These are phyloP conservation scores for Calophaca sinica DNA, from an alignment of 306 rosid genomes.

Conservation along the genomic window DNA sequence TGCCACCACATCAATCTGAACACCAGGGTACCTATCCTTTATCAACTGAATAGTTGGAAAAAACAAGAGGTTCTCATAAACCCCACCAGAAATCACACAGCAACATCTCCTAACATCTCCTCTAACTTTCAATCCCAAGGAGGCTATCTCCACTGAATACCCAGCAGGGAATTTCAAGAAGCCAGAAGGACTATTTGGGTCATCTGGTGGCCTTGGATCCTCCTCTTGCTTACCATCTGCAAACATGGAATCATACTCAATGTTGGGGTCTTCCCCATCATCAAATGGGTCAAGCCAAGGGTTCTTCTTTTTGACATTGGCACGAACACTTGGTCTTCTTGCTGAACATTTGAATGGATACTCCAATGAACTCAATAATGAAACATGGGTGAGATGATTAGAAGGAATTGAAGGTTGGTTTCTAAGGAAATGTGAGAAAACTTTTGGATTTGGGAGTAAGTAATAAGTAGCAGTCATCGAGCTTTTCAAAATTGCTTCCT, in stretches of 20 bases:
- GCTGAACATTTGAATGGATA: conserved; percentile 10
- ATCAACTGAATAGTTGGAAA: conserved; percentile 79
- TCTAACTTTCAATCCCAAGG: conserved; percentile 69
- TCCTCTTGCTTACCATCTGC: conserved; percentile 85
- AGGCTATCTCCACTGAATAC: conserved; percentile 72
- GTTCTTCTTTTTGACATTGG: conserved; percentile 65
- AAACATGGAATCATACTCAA: conserved; percentile 76
- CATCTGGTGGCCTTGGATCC: conserved; percentile 78
- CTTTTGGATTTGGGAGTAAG: conserved; percentile 65
- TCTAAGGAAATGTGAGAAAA: conserved; percentile 65
- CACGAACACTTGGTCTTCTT: conserved; percentile 44
- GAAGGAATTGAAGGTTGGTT: conserved; percentile 61
- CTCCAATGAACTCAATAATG: conserved; percentile 40
- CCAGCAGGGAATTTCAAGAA: conserved; percentile 86
- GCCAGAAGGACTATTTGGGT: conserved; percentile 76
- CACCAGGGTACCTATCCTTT: conserved; percentile 89
- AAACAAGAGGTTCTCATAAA: conserved; percentile 79
- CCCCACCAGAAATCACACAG: conserved; percentile 84
- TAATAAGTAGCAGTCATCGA: conserved; percentile 69
- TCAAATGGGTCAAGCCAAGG: conserved; percentile 88
- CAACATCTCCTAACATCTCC: conserved; percentile 93
- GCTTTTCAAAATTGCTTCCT: conserved; percentile 5
- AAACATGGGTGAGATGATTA: conserved; percentile 48
- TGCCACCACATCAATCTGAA: conserved; percentile 67
- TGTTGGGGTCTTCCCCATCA: conserved; percentile 75